These are phyloP conservation scores for Plantago elongata DNA, from an alignment of 257 asterid species.

Conservation along the genomic window DNA sequence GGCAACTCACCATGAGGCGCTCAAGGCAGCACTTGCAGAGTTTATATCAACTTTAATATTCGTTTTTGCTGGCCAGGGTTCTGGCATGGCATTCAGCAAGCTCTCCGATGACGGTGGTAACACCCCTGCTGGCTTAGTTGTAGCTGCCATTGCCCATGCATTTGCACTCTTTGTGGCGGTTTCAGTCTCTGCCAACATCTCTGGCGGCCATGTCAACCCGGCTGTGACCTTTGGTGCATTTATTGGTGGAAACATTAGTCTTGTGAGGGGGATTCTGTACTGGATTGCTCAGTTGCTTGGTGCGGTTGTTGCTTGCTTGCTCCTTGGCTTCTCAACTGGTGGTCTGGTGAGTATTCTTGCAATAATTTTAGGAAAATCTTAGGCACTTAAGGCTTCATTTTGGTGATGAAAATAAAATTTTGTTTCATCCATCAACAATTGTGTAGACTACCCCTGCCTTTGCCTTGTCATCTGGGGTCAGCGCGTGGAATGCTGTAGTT, in stretches of 20 bases:
- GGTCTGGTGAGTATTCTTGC: constrained; percentile 22
- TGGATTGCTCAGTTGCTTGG: constrained; percentile 28
- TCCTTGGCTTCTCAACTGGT: constrained; percentile 22
- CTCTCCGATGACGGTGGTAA: constrained; percentile 5
- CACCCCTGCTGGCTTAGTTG: constrained; percentile 24
- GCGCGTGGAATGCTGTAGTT: constrained; percentile 29
- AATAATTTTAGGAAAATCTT: not conserved
- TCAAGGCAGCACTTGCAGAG: constrained; percentile 47
- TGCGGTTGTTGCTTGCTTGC: constrained; percentile 25
- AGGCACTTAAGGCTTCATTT: not conserved
- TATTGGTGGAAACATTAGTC: constrained; percentile 23
- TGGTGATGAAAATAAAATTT: no score
- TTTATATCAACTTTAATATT: constrained; percentile 58
- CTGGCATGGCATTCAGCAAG: constrained; percentile 51
- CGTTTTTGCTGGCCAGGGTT: constrained; percentile 57
- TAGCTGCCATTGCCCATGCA: constrained; percentile 22
- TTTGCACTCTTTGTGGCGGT: constrained; percentile 27
- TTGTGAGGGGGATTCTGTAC: constrained; percentile 18
- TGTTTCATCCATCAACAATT: no score
- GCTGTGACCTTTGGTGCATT: constrained; percentile 25
- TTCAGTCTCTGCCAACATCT: constrained; percentile 22
- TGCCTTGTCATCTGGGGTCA: constrained; percentile 34
- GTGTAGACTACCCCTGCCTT: constrained; percentile 29
- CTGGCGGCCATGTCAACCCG: constrained; percentile 27
- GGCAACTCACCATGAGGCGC: not conserved